Conservation (phyloP, 1,139 yeast genomes). For the Debaryomyces coudertii region DNA sequence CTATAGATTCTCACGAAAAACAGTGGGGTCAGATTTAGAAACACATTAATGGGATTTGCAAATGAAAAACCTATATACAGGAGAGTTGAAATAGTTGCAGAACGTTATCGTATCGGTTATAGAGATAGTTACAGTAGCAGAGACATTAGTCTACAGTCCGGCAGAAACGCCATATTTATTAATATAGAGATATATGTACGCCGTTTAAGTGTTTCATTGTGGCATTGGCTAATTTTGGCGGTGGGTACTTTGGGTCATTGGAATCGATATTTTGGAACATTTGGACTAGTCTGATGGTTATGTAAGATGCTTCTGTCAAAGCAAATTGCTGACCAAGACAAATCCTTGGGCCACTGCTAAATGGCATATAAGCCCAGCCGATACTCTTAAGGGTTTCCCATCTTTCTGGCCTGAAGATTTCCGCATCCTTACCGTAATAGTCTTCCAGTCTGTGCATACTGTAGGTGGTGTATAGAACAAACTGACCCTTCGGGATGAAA, state of each 20-base stretch:
- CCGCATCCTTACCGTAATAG: conserved; percentile 52
- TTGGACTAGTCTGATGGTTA: conserved; percentile 37
- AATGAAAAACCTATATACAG: background rate
- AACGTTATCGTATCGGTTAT: too few species aligned
- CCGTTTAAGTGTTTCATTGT: conserved; percentile 27
- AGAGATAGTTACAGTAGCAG: too few species aligned
- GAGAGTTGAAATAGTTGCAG: too few species aligned
- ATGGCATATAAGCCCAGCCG: conserved; percentile 50
- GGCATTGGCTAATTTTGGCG: conserved; percentile 23
- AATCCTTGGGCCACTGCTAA: conserved; percentile 49
- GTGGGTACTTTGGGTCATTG: conserved; percentile 21
- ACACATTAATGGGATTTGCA: background rate
- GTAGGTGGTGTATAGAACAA: conserved; percentile 41
- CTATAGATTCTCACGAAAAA: too few species aligned
- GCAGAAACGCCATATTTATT: background rate
- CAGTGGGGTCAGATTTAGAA: too few species aligned
- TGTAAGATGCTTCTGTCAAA: conserved; percentile 45
- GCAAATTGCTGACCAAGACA: conserved; percentile 53
- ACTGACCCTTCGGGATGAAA: conserved; percentile 46
- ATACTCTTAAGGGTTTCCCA: conserved; percentile 44
- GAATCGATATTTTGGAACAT: conserved; percentile 15
- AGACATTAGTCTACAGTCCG: background rate
- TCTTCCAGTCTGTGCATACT: conserved; percentile 42
- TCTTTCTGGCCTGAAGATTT: conserved; percentile 50
- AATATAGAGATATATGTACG: conserved; percentile 12